Evolutionary conservation across 2,329 filamentous ascomycete genomes (phyloP), one percentile per base, ranked within the genome.

Genomic region (Calycina marina): DNA sequence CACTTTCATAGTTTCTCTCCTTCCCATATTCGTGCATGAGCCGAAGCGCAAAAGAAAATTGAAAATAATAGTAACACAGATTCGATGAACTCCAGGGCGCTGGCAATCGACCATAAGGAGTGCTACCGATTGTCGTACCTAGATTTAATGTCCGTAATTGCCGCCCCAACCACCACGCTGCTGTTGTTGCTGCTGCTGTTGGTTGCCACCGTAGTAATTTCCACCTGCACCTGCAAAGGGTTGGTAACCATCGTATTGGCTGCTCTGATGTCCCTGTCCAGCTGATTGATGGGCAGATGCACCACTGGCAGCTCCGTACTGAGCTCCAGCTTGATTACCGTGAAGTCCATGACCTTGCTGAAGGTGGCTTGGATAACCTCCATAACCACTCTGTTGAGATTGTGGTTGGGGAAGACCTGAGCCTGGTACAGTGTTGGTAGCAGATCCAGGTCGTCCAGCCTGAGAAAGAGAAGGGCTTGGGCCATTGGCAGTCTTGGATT

Each of bases 151-250:
- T 31, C 25, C 40, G 39, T 63, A 65, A 49, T 62, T 63, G 43
- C 54, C 55, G 42, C 61, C 60, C 61, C 61, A 65, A 34, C 61
- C 61, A 38, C 60, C 60, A 28, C 61, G 58, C 35, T 59, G 57
- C 35, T 58, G 56, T 22, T 22, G 20, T n/a, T 22, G 20, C n/a
- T n/a, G n/a, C n/a, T n/a, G n/a, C n/a, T n/a, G n/a, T 31, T 52
- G 49, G 36, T 56, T 57, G 28, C 55, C 58, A 28, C 49, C 48
- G 33, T 53, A 52, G 35, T 58, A 52, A 33, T 49, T 54, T 34
- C 44, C 56, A 28, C 58, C 61, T n/a, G n/a, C n/a, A n/a, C n/a
- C n/a, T n/a, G n/a, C n/a, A 51, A 50, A 60, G 52, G 39, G 60
- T 56, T 51, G 62, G 40, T 61, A 59, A 36, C 54, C 58, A 36